A percentile compares a stretch with the other conserved stretches of the same genome.
These are phyloP conservation scores for Trypanosoma avium DNA, from an alignment of 208 protist species.

Conservation along the genomic window DNA sequence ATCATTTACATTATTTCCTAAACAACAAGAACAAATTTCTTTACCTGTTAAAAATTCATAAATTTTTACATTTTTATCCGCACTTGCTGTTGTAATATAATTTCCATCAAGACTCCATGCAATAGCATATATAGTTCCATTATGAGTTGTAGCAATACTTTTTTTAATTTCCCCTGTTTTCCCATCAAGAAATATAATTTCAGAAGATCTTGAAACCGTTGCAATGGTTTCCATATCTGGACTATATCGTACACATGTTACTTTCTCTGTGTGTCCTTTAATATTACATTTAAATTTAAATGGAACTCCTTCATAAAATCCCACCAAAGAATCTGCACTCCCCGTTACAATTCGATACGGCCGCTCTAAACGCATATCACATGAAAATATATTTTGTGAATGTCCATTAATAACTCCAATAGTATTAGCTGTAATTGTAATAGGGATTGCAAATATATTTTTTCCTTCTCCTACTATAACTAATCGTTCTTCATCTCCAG, in stretches of 20 bases:
- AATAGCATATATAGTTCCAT: slow-evolving; percentile 42
- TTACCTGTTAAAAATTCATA: slow-evolving; percentile 20
- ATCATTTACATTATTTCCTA: slow-evolving; percentile 29
- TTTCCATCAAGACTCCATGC: slow-evolving; percentile 40
- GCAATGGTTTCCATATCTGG: slow-evolving; percentile 47
- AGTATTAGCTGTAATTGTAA: slow-evolving; percentile 37
- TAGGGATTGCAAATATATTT: slow-evolving; percentile 32
- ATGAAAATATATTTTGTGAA: slow-evolving; percentile 39
- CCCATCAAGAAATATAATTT: slow-evolving; percentile 54
- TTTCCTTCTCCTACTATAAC: slow-evolving; percentile 62
- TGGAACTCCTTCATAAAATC: slow-evolving; percentile 69
- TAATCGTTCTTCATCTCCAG: slow-evolving; percentile 52
- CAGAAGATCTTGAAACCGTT: slow-evolving; percentile 25
- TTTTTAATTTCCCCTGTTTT: slow-evolving; percentile 34
- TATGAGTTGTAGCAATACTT: slow-evolving; percentile 38
- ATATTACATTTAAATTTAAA: slow-evolving; percentile 54
- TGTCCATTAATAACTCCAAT: slow-evolving; percentile 56
- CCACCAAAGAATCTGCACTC: slow-evolving; percentile 39
- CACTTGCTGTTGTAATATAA: slow-evolving; percentile 37
- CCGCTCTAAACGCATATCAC: slow-evolving; percentile 39
- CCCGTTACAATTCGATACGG: slow-evolving; percentile 57
- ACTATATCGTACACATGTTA: slow-evolving; percentile 71
- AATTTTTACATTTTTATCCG: slow-evolving; percentile 44
- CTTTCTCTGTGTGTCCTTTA: slow-evolving; percentile 39
- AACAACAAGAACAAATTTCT: slow-evolving; percentile 5